phyloP scores from a whole-genome alignment of 495 filamentous ascomycete genomes.

The Choiromyces venosus region DNA sequence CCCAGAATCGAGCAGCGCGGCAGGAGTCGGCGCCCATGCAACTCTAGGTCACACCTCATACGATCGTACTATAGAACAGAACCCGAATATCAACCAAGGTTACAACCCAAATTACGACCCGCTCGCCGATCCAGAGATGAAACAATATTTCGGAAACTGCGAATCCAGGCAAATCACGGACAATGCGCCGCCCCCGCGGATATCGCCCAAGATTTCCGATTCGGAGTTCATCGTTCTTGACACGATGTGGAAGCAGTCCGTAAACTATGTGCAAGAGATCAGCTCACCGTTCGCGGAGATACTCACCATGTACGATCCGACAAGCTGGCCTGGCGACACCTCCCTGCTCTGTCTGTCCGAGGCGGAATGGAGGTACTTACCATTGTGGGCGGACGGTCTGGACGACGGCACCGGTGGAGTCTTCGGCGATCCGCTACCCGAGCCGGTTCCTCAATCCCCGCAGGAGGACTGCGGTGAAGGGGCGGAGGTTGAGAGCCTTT shows the following conservation, averaged over 20 bases:
- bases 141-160: background rate
- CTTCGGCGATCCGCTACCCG: slow-evolving; percentile 4
- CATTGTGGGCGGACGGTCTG: slow-evolving; percentile 54
- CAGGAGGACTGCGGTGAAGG: slow-evolving; percentile 6
- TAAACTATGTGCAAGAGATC: slow-evolving; percentile 2
- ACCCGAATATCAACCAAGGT: background rate
- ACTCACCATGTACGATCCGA: slow-evolving; percentile 24
- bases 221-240: background rate
- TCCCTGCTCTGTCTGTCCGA: slow-evolving; percentile 49
- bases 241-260: slow-evolving; percentile 16
- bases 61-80: background rate
- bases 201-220: background rate
- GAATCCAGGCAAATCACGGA: background rate
- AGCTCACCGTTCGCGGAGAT: slow-evolving; percentile 10
- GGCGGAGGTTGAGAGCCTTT: slow-evolving; percentile 22
- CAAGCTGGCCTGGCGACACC: slow-evolving; percentile 5
- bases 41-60: background rate
- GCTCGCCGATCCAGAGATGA: background rate
- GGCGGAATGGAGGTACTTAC: slow-evolving; percentile 51
- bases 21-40: background rate
- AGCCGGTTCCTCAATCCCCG: background rate
- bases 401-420: slow-evolving; percentile 55
- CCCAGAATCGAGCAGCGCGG: background rate
- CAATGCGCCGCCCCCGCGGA: background rate
- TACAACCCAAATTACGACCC: background rate